Evolutionary conservation across 306 rosid species (phyloP).

Genomic region (Acacia acuminata): DNA sequence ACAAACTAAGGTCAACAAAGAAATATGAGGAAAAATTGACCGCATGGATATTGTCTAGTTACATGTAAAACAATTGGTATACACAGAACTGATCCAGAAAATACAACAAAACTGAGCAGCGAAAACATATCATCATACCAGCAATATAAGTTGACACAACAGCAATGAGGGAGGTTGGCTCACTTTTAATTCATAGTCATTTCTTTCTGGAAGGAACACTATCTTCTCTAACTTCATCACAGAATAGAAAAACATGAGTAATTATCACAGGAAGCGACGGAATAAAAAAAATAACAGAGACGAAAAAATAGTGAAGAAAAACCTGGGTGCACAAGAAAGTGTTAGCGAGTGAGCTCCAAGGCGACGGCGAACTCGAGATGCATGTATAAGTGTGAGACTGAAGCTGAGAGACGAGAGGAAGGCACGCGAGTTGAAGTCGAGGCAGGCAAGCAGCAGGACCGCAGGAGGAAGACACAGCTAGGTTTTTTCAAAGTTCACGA

Average conservation of each 20-base stretch:
- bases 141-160: neutral
- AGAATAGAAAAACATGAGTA: neutral
- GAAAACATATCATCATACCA: neutral
- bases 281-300: neutral
- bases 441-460: neutral
- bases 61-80: too few species aligned
- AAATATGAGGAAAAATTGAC: neutral
- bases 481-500: neutral
- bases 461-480: neutral
- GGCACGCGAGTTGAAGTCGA: neutral
- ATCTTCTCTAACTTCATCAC: too few species aligned
- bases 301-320: neutral
- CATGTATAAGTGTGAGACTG: neutral
- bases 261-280: neutral
- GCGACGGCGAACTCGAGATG: neutral
- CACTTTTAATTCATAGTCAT: constrained; percentile 10
- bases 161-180: neutral
- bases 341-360: neutral
- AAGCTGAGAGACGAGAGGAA: neutral
- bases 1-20: neutral
- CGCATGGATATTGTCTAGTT: neutral
- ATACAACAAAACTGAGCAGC: too few species aligned
- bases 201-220: neutral
- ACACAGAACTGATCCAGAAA: too few species aligned
- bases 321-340: neutral